phyloP scores from a whole-genome alignment of 345 rosid species.

The Rhodomyrtus tomentosa region DNA sequence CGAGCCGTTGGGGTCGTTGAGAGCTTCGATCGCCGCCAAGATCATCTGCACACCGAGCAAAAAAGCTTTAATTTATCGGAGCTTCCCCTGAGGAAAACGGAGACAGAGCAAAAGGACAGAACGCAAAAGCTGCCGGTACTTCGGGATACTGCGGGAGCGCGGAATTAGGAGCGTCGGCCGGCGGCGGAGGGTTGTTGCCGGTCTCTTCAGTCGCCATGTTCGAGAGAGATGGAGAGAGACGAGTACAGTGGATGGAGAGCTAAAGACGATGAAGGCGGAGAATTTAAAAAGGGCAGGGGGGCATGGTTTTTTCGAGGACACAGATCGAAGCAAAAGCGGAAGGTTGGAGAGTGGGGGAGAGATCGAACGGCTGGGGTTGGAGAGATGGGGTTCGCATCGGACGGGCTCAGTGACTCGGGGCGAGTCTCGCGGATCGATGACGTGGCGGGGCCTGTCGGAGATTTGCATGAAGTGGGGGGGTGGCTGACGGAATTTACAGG shows the following conservation, averaged over 20 bases:
- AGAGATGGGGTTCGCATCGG: neutral
- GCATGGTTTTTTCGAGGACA: neutral
- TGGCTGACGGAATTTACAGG: neutral
- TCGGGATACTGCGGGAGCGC: slow-evolving; percentile 23
- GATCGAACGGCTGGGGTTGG: slow-evolving; percentile 21
- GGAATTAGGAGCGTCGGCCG: neutral
- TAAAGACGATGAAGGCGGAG: neutral
- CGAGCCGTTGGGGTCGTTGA: slow-evolving; percentile 36
- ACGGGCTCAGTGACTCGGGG: neutral
- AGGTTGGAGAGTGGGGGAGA: neutral
- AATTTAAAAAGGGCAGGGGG: slow-evolving; percentile 9
- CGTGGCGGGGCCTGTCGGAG: slow-evolving; percentile 5
- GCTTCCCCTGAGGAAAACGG: neutral
- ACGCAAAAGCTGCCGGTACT: slow-evolving; percentile 4
- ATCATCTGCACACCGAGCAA: slow-evolving; percentile 38
- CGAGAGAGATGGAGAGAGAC: neutral
- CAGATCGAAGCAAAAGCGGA: neutral
- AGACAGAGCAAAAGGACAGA: neutral
- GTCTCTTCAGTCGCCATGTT: slow-evolving; percentile 3
- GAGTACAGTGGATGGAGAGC: neutral
- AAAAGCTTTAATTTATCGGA: neutral
- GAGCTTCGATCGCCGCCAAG: slow-evolving; percentile 57
- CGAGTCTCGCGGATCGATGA: slow-evolving; percentile 10
- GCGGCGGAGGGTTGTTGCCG: neutral
- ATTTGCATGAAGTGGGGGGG: neutral